A percentile compares a stretch with the other conserved stretches of the same genome.
Evolutionary conservation across 192 early-diverging fungal species (phyloP).

Genomic region (Coemansia sp.): DNA sequence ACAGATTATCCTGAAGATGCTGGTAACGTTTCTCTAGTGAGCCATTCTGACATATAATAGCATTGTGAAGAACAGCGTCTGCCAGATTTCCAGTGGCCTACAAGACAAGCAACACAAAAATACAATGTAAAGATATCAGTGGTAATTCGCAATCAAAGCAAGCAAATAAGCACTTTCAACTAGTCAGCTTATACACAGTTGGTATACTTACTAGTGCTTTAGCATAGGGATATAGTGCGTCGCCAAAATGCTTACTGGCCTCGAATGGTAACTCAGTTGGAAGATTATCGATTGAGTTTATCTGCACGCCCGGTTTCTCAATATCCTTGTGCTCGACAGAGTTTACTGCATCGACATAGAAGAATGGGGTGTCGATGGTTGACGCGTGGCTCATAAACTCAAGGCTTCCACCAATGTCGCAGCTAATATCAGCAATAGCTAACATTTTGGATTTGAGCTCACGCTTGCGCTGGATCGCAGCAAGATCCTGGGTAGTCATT

Average conservation of each 20-base stretch:
- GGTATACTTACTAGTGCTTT: conserved; percentile 68
- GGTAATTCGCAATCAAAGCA: not conserved
- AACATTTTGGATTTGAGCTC: conserved; percentile 72
- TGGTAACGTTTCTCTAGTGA: conserved; percentile 59
- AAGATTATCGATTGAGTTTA: conserved; percentile 96
- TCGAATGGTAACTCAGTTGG: conserved; percentile 95
- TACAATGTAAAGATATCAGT: not conserved
- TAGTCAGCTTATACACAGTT: not conserved
- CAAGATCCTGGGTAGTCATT: conserved; percentile 82
- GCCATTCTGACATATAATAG: conserved; percentile 77
- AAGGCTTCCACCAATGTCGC: conserved; percentile 90
- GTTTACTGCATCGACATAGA: conserved; percentile 82
- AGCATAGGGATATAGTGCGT: conserved; percentile 76
- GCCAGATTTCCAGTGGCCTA: conserved; percentile 55
- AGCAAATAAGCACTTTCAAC: not conserved
- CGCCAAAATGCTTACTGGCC: conserved; percentile 89
- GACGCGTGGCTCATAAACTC: conserved; percentile 92
- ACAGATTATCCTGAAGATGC: conserved; percentile 55
- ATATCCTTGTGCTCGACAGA: conserved; percentile 67
- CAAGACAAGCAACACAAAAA: conserved; percentile 5
- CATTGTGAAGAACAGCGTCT: conserved; percentile 70
- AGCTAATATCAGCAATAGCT: conserved; percentile 87
- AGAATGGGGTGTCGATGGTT: conserved; percentile 88
- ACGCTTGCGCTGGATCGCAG: conserved; percentile 63
- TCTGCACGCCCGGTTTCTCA: conserved; percentile 83